Evolutionary conservation across 2,329 filamentous ascomycete species (phyloP), one percentile per base, ranked within the genome.

Genomic region (Penicillium sp.): DNA sequence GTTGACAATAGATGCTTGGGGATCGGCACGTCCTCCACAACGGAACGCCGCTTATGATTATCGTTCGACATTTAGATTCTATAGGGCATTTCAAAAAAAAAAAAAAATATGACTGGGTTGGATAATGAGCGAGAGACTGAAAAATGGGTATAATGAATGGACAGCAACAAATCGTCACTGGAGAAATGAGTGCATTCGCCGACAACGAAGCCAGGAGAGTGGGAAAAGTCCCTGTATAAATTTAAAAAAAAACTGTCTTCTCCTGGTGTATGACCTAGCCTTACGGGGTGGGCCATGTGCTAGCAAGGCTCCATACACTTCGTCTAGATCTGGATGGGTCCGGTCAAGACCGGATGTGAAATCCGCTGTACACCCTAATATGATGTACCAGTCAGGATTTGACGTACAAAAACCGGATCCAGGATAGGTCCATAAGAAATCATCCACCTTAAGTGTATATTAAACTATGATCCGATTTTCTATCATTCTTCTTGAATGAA

Each of bases 1-100:
- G 60, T 58, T 7, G 57, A 37, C 7, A 62, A 47, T 14, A 62
- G 58, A 14, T 53, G 53, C 26, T 55, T 62, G 13, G 60, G 60
- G 23, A 62, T 52, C 36, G 51, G 48, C 16, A 62, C 55, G 29
- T 62, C 60, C 50, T 62, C 60, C 51, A 62, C 58, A 37, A 57
- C 54, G 33, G 58, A 60, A 26, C 42, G 50, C 37, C 48, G 23
- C 16, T 52, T 52, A 14, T 40, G 36, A 5, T 43, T 40, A 13
- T 45, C 29, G 24, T 45, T 26, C 19, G 52, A 23, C 52, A 54
- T 54, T 52, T 36, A 52, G 43, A 26, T n/a, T 24, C 28, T 54
- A 46, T 39, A 50, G 28, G 26, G 73, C 11, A 55, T 48, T 44
- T n/a, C n/a, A n/a, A n/a, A n/a, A n/a, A 16, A 43, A 49, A 8